Conservation (phyloP, 495 filamentous ascomycete species). For the Extremus antarcticus region DNA sequence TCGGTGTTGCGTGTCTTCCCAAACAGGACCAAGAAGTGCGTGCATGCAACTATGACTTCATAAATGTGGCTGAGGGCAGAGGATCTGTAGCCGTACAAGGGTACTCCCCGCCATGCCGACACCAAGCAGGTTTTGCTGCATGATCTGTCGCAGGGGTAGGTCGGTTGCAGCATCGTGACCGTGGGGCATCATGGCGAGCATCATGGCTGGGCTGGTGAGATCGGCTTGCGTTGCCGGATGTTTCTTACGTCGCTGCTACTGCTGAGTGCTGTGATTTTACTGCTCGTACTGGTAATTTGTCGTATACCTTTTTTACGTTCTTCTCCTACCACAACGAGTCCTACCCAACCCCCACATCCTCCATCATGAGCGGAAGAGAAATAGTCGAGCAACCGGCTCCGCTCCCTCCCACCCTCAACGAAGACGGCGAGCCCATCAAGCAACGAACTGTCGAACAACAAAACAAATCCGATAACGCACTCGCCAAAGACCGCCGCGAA, state of each 20-base stretch:
- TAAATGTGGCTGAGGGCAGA: constrained; percentile 6
- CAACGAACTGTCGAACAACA: constrained; percentile 31
- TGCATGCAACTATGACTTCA: constrained; percentile 1
- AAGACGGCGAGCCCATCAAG: constrained; percentile 9
- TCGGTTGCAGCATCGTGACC: background rate
- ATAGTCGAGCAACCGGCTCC: constrained; percentile 8
- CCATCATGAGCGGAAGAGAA: background rate
- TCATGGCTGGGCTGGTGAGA: background rate
- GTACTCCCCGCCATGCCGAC: too few relatives aligned
- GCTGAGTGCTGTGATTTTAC: background rate
- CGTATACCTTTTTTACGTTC: background rate
- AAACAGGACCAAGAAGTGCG: background rate
- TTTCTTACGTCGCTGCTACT: background rate
- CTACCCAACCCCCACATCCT: background rate
- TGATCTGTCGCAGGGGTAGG: background rate
- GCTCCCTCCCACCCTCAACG: constrained; percentile 2
- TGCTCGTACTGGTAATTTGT: background rate
- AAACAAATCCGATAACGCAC: constrained; percentile 23
- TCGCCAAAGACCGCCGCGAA: constrained; percentile 25
- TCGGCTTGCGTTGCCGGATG: background rate
- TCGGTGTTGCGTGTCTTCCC: background rate
- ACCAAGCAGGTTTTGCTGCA: constrained; percentile 8
- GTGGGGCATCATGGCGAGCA: background rate
- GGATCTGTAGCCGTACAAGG: too few relatives aligned
- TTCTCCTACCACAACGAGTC: background rate